Conservation (phyloP, 2,329 filamentous ascomycete genomes). For the Paraphoma chrysanthemicola region DNA sequence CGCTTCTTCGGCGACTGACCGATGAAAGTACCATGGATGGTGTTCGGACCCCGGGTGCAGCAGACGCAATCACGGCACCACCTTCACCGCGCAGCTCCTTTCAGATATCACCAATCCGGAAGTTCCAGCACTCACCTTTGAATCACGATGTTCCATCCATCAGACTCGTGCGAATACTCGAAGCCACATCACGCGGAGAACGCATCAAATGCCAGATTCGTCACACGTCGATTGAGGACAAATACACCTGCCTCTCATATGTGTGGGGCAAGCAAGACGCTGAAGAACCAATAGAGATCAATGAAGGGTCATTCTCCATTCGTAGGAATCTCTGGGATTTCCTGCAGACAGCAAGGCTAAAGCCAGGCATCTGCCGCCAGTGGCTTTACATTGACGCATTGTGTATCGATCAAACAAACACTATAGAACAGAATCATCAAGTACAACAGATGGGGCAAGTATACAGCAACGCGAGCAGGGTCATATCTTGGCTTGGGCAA, state of each 20-base stretch:
- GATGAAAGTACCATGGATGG: no score
- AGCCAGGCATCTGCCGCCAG: not conserved
- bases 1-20: no score
- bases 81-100: no score
- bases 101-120: no score
- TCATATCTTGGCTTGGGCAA: not conserved
- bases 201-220: not conserved
- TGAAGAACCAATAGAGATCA: not conserved
- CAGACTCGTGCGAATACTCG: not conserved
- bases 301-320: not conserved
- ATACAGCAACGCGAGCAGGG: not conserved
- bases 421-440: slow-evolving; percentile 23
- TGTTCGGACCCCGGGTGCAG: no score
- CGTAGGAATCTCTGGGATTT: not conserved
- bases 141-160: not conserved
- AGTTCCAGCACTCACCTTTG: not conserved
- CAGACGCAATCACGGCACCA: no score
- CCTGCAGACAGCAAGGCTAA: not conserved
- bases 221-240: not conserved
- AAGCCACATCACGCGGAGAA: not conserved
- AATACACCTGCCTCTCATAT: not conserved
- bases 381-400: slow-evolving; percentile 15
- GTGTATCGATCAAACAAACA: slow-evolving; percentile 27
- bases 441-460: slow-evolving; percentile 21
- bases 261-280: not conserved